Evolutionary conservation across 192 early-diverging fungal genomes (phyloP), one percentile per base, ranked within the genome.

Genomic region (Ambispora gerdemannii): DNA sequence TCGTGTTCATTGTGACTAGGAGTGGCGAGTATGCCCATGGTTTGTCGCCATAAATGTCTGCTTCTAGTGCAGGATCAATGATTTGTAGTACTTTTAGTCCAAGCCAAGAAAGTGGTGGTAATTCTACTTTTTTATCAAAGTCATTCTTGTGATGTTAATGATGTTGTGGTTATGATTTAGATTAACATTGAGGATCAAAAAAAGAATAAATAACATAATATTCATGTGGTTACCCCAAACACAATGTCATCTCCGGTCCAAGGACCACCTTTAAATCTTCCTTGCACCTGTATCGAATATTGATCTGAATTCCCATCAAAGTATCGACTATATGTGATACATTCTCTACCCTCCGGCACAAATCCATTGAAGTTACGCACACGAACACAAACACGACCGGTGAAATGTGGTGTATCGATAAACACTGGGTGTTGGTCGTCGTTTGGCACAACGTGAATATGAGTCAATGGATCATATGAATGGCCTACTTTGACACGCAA

Each of bases 31-130:
- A 90, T 0, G 90, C 85, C 86, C 85, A 90, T 13, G 92, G 92
- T 51, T 81, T 80, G 4, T 91, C 89, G 51, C 75, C 63, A 78
- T 87, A 86, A 19, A 94, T 72, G 68, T 94, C 89, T 6, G 81
- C 76, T 68, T 89, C 73, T 27, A 94, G 75, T 22, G 87, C 89
- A 8, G 91, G 89, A 75, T 94, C 92, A 70, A 92, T 90, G 65
- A 83, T 82, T 60, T 85, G 84, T 22, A 90, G 84, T 55, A 92
- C 87, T 68, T 87, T 91, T 35, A 92, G 70, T 1, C 89, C 90
- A 49, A 93, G 73, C 59, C 86, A 90, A 10, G 84, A 78, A 25
- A 89, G 86, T 0, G 84, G 85, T 4, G 92, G 92, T 1, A 89
- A 81, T 4, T 79, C 74, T 20, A 91, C 73, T 49, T 90, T 90